phyloP scores from a whole-genome alignment of 1,139 yeast species.

The Suhomyces wounanorum region DNA sequence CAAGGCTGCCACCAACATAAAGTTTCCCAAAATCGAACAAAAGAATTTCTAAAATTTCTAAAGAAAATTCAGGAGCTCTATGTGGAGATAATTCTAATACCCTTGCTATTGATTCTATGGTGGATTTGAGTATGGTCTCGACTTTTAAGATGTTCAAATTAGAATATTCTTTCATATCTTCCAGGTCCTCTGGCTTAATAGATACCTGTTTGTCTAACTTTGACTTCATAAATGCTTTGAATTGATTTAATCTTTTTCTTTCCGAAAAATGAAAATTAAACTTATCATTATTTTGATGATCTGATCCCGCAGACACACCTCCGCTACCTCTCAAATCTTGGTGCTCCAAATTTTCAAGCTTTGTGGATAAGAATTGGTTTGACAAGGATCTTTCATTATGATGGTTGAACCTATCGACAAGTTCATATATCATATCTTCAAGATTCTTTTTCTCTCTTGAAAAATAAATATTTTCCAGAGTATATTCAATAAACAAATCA shows the following conservation, averaged over 20 bases:
- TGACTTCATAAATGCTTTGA: conserved; percentile 43
- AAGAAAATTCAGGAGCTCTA: conserved; percentile 63
- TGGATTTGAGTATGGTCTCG: conserved; percentile 66
- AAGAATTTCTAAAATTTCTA: conserved; percentile 67
- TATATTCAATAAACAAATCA: conserved; percentile 72
- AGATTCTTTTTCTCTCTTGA: conserved; percentile 71
- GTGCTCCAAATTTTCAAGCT: conserved; percentile 42
- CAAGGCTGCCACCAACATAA: conserved; percentile 75
- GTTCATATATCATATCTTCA: conserved; percentile 56
- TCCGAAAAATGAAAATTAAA: conserved; percentile 42
- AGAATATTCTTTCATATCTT: conserved; percentile 30
- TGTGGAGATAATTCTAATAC: conserved; percentile 71
- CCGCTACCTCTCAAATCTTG: conserved; percentile 16
- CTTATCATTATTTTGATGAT: conserved; percentile 25
- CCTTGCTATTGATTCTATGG: conserved; percentile 81
- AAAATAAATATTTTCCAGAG: conserved; percentile 70
- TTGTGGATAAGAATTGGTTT: conserved; percentile 47
- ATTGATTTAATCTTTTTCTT: conserved; percentile 42
- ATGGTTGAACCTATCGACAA: conserved; percentile 53
- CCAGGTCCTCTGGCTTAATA: conserved; percentile 13
- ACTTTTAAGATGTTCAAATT: conserved; percentile 49
- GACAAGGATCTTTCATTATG: conserved; percentile 53
- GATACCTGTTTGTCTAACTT: conserved; percentile 21
- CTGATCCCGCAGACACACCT: conserved; percentile 11
- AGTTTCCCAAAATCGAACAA: conserved; percentile 71